Evolutionary conservation across 225 moss, liverwort and hornwort species (phyloP).

Genomic region (Marchantia polymorpha): DNA sequence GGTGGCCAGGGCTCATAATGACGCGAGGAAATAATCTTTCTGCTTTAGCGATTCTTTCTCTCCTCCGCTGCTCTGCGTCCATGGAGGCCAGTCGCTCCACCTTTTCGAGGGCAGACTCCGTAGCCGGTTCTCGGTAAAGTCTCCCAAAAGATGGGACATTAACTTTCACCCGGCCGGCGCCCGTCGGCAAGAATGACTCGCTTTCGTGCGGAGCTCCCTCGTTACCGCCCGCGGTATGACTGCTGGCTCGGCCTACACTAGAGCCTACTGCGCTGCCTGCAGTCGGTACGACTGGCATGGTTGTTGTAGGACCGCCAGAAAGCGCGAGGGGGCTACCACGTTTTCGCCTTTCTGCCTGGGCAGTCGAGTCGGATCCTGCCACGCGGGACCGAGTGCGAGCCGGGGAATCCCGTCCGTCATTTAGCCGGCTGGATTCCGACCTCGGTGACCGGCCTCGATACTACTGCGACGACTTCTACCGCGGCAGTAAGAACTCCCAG

Average conservation of each 20-base stretch:
- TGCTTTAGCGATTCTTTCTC: not conserved
- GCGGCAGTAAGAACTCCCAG: not conserved
- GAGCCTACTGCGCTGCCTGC: too few species aligned
- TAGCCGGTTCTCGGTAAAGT: too few species aligned
- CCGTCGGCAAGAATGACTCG: too few species aligned
- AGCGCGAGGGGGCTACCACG: not conserved
- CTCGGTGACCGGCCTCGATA: not conserved
- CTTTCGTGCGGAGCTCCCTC: too few species aligned
- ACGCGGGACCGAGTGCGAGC: not conserved
- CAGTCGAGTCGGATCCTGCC: not conserved
- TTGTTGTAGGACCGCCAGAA: not conserved
- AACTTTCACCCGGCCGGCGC: too few species aligned
- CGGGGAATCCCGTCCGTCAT: not conserved
- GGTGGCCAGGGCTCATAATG: conserved; percentile 4
- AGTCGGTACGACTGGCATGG: not conserved
- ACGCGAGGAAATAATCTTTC: not conserved
- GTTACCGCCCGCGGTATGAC: too few species aligned
- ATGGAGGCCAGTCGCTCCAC: not conserved
- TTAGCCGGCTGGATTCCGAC: conserved; percentile 4
- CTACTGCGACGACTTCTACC: not conserved
- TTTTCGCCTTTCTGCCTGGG: not conserved
- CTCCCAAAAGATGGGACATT: too few species aligned
- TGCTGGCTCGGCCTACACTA: too few species aligned
- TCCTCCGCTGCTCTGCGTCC: not conserved
- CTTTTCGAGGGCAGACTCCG: not conserved